Evolutionary conservation across 176 grass and related monocot genomes (phyloP).

Genomic region (Ananas comosus): DNA sequence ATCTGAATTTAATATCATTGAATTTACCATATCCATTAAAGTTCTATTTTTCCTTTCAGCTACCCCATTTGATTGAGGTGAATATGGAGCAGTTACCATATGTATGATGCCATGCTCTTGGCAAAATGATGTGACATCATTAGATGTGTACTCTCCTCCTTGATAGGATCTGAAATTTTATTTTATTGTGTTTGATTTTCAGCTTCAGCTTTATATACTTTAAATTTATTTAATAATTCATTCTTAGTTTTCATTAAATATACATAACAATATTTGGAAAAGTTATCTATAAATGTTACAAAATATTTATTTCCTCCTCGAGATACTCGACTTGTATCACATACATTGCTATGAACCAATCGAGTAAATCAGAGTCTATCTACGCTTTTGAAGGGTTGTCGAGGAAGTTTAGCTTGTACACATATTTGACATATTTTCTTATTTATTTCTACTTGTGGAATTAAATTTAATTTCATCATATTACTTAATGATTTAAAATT

Average conservation of each 20-base stretch:
- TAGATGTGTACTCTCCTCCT: background rate
- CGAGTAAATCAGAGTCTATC: background rate
- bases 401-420: background rate
- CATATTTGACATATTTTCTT: background rate
- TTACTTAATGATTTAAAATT: background rate
- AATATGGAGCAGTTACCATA: background rate
- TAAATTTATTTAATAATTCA: background rate
- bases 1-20: background rate
- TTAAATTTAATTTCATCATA: background rate
- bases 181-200: background rate
- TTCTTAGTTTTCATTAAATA: background rate
- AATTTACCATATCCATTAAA: constrained; percentile 1
- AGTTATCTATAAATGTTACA: background rate
- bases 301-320: background rate
- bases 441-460: background rate
- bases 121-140: background rate
- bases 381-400: background rate
- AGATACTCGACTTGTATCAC: background rate
- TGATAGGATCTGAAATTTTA: background rate
- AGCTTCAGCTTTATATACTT: background rate
- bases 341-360: background rate
- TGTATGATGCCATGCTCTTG: background rate
- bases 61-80: background rate
- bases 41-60: background rate
- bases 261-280: background rate